Evolutionary conservation across 2,329 filamentous ascomycete genomes (phyloP).

Genomic region (Trichoderma atroviride): DNA sequence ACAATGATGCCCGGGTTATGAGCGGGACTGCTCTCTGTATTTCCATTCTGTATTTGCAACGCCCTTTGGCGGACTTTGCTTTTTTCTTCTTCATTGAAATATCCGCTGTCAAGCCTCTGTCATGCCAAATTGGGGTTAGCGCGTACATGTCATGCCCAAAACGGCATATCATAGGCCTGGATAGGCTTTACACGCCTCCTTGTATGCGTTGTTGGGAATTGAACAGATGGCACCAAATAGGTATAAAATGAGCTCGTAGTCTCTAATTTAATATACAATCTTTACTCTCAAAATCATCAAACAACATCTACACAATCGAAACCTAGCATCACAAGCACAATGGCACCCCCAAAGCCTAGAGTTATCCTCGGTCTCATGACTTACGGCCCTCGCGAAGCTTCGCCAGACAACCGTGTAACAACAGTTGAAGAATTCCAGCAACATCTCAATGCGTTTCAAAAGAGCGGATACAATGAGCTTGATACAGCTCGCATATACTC

Average conservation of each 20-base stretch:
- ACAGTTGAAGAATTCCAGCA: conserved; percentile 11
- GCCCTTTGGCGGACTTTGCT: background rate
- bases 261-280: background rate
- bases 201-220: background rate
- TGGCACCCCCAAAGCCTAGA: conserved; percentile 20
- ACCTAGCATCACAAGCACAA: background rate
- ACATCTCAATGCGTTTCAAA: conserved; percentile 8
- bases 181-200: conserved; percentile 8
- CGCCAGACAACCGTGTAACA: conserved; percentile 18
- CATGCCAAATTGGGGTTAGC: background rate
- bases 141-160: background rate
- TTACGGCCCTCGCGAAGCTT: conserved; percentile 3
- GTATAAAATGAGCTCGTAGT: background rate
- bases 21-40: background rate
- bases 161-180: background rate
- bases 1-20: background rate
- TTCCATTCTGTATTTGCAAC: background rate
- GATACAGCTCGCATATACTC: conserved; percentile 24
- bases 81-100: background rate
- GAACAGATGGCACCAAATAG: background rate
- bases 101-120: background rate
- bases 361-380: conserved; percentile 25
- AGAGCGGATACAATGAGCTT: conserved; percentile 16
- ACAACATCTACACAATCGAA: background rate
- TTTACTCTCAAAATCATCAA: background rate